Conservation (phyloP, 2,329 filamentous ascomycete species). For the Chrysoporthe austroafricana region DNA sequence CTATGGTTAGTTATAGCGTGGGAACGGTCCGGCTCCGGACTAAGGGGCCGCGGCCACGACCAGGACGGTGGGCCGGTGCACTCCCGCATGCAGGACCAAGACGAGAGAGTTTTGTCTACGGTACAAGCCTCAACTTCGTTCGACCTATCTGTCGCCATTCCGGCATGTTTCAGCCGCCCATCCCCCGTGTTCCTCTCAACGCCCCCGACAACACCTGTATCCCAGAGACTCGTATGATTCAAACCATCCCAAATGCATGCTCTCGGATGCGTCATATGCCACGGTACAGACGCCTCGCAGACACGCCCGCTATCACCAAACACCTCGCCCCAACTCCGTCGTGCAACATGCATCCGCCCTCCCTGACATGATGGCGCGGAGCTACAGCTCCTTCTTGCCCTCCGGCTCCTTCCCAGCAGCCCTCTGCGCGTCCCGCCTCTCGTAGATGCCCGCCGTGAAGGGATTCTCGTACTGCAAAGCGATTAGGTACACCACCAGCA, state of each 20-base stretch:
- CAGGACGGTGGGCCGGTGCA: no score
- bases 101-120: no score
- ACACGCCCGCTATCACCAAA: neutral
- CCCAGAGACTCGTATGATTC: neutral
- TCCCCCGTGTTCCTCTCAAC: neutral
- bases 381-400: conserved; percentile 57
- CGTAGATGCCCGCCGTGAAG: conserved; percentile 92
- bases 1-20: no score
- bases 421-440: conserved; percentile 72
- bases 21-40: no score
- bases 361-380: neutral
- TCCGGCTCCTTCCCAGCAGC: conserved; percentile 40
- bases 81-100: no score
- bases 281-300: neutral
- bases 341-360: neutral
- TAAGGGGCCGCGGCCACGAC: no score
- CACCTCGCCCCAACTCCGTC: no score
- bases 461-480: conserved; percentile 90
- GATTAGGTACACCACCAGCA: conserved; percentile 77
- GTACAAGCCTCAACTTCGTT: neutral
- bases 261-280: neutral
- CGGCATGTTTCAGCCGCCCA: neutral
- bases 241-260: neutral
- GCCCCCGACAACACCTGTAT: neutral
- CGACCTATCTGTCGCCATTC: neutral